Base-by-base conservation (phyloP, 345 rosid genomes). In the Eucalyptus albens region DNA sequence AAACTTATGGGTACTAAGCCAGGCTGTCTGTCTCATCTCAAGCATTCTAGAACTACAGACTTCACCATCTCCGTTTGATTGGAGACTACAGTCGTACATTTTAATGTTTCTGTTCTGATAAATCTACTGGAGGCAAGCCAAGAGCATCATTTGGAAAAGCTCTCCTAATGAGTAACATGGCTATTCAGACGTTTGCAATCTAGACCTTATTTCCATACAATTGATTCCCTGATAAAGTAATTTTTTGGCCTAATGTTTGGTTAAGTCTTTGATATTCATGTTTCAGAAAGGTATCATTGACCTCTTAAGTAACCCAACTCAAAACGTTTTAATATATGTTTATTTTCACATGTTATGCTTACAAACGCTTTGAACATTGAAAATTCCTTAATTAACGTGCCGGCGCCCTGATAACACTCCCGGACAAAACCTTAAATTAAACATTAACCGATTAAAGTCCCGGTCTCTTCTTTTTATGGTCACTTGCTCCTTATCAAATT, bases 351-450 rank as follows among this genome's bases (percentile, higher is more conserved):
- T 21, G 27, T 37, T 6, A 40, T 11, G 83, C 7, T 77, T 4
- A 16, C 47, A 2, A 4, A 40, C 12, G 15, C 83, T 77, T 77
- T 40, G 47, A 77, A 77, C 7, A 2, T 72, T 72, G 27, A 21
- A 72, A 72, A 37, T 19, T 9, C 26, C 14, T 10, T 37, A 37
- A 37, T 40, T 19, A 72, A 72, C 24, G 26, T 19, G 27, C 5
- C 26, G 8, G 15, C 3, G 1, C 26, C 47, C 47, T 0, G 5
- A 77, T 0, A 2, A 6, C 85, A 40, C 85, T 37, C 9, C 47
- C 42, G 24, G 24, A 21, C 26, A 33, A 72, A 21, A 19, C 27
- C 85, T 77, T 77, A 21, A 72, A 2, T 40, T 6, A 77, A 77
- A 77, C 27, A 11, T 3, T 9, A 77, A 9, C 47, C 85, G 15